These are phyloP conservation scores for Fusarium compactum DNA, from an alignment of 2,329 filamentous ascomycete genomes.

Conservation along the genomic window DNA sequence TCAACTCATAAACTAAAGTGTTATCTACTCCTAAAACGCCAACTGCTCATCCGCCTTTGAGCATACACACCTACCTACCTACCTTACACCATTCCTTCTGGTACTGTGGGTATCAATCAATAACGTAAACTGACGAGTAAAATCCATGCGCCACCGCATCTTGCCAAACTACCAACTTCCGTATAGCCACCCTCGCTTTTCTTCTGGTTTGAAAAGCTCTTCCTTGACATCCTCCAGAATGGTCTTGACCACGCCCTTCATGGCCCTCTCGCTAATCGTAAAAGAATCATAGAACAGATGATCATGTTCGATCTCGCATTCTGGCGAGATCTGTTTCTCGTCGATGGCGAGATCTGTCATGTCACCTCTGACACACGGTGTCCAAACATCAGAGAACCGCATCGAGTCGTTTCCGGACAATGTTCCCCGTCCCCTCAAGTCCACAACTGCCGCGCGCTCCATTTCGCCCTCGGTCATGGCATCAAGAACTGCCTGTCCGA, in stretches of 20 bases:
- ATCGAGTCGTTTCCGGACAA: slow-evolving; percentile 48
- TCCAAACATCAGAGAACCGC: slow-evolving; percentile 58
- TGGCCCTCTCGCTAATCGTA: slow-evolving; percentile 55
- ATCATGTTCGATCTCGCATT: slow-evolving; percentile 59
- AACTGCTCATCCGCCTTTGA: not conserved
- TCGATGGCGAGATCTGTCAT: slow-evolving; percentile 33
- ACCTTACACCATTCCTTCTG: not conserved
- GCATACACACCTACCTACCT: not conserved
- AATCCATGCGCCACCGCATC: not conserved
- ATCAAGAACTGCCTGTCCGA: slow-evolving; percentile 56
- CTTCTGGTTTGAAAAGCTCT: slow-evolving; percentile 41
- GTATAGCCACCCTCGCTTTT: slow-evolving; percentile 36
- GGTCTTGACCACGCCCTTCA: slow-evolving; percentile 36
- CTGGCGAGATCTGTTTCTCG: slow-evolving; percentile 9
- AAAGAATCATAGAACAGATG: slow-evolving; percentile 67
- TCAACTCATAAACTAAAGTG: not conserved
- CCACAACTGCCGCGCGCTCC: slow-evolving; percentile 55
- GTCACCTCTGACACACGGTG: slow-evolving; percentile 54
- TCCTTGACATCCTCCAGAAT: slow-evolving; percentile 38
- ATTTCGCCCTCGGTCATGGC: slow-evolving; percentile 63
- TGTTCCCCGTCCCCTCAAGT: slow-evolving; percentile 59
- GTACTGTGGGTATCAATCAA: slow-evolving; percentile 24
- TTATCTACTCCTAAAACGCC: slow-evolving; percentile 26
- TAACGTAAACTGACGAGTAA: slow-evolving; percentile 2
- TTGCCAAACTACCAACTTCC: slow-evolving; percentile 20